phyloP scores from a whole-genome alignment of 805 yeast genomes.

The Dipodascopsis uninucleata region DNA sequence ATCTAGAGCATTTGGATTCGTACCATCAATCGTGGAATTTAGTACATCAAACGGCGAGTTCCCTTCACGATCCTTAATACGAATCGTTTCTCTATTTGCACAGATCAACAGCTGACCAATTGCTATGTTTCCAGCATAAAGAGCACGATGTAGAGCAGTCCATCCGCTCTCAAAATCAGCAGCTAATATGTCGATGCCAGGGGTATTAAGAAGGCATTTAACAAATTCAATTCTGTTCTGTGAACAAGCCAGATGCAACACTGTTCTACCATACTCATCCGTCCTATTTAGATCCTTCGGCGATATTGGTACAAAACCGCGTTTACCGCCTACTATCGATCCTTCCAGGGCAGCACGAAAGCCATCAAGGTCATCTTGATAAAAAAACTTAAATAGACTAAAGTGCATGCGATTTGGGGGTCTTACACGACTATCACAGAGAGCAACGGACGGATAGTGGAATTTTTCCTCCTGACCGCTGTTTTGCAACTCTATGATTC shows the following conservation, averaged over 20 bases:
- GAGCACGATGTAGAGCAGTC: conserved; percentile 72
- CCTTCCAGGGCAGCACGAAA: conserved; percentile 11
- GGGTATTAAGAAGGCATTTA: conserved; percentile 45
- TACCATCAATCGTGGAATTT: conserved; percentile 30
- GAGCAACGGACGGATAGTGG: too few relatives aligned
- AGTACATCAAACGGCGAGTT: conserved; percentile 70
- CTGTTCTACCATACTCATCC: conserved; percentile 37
- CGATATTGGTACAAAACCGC: conserved; percentile 1
- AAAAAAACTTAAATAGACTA: conserved; percentile 16
- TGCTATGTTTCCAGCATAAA: conserved; percentile 53
- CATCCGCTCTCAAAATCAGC: conserved; percentile 76
- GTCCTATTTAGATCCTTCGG: conserved; percentile 19
- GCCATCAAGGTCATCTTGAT: conserved; percentile 22
- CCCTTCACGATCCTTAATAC: conserved; percentile 65
- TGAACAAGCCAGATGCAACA: conserved; percentile 55
- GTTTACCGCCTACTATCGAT: conserved; percentile 3
- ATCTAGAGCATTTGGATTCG: conserved; percentile 22
- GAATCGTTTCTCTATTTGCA: conserved; percentile 40
- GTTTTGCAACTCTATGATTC: too few relatives aligned
- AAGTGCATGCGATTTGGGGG: too few relatives aligned
- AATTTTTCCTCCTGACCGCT: too few relatives aligned
- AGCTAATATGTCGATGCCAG: conserved; percentile 44
- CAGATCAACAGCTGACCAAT: conserved; percentile 49
- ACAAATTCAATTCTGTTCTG: conserved; percentile 49
- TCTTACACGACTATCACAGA: too few relatives aligned